Evolutionary conservation across 768 basidiomycete species (phyloP).

Genomic region (Hirschioporus abietinus): DNA sequence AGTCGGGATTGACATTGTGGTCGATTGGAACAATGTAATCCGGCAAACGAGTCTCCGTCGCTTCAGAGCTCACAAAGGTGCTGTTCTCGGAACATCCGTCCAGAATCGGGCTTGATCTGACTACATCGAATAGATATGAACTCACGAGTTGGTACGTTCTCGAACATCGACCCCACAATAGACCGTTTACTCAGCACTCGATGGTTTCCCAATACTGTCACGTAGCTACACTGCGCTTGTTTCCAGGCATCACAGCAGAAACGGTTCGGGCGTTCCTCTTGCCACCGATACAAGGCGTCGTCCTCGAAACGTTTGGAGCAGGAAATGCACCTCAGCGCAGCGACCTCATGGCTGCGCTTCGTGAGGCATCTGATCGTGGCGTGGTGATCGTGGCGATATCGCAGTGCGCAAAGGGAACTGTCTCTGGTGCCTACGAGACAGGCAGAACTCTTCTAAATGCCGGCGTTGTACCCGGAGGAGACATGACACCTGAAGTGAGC

Average conservation of each 20-base stretch:
- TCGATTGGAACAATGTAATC: conserved; percentile 86
- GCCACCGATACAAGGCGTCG: conserved; percentile 72
- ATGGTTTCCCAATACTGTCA: conserved; percentile 16
- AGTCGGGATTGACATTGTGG: conserved; percentile 88
- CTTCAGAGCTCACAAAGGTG: conserved; percentile 80
- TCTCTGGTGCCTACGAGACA: conserved; percentile 80
- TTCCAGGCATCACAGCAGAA: conserved; percentile 76
- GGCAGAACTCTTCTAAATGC: conserved; percentile 61
- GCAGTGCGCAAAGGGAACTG: conserved; percentile 83
- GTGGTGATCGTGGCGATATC: conserved; percentile 89
- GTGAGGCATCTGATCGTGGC: conserved; percentile 76
- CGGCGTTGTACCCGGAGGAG: conserved; percentile 82
- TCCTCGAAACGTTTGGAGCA: conserved; percentile 88
- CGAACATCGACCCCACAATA: neutral
- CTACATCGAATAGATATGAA: conserved; percentile 54
- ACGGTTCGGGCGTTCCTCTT: conserved; percentile 73
- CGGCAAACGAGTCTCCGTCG: conserved; percentile 73
- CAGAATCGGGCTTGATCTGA: conserved; percentile 5
- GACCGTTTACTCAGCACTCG: conserved; percentile 7
- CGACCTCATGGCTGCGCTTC: conserved; percentile 71
- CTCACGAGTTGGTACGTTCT: conserved; percentile 66
- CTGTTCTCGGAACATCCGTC: neutral
- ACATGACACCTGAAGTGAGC: conserved; percentile 93
- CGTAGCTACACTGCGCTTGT: conserved; percentile 76
- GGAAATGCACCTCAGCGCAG: conserved; percentile 85